phyloP scores from a whole-genome alignment of 75 land plant species.

The Pseudotsuga menziesii region DNA sequence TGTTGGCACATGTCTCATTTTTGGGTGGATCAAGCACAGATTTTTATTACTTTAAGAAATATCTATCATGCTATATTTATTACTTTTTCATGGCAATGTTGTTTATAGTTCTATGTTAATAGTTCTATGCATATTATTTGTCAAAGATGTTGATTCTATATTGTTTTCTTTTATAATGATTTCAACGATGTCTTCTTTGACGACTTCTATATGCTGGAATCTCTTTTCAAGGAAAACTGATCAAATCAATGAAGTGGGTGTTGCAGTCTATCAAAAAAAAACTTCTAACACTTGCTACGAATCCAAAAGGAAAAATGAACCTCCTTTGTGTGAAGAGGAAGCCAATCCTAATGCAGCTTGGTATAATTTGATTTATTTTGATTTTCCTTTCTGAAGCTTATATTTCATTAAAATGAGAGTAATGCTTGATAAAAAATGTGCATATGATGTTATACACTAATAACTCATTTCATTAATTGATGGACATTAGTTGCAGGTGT shows the following conservation, averaged over 20 bases:
- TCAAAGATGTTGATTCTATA: neutral
- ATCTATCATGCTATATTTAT: neutral
- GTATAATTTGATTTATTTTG: constrained; percentile 17
- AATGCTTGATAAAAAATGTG: neutral
- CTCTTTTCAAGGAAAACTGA: constrained; percentile 24
- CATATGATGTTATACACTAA: neutral
- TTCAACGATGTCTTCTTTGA: constrained; percentile 34
- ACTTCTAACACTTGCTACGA: constrained; percentile 22
- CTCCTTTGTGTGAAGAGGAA: constrained; percentile 24
- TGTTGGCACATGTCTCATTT: neutral
- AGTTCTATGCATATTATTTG: neutral
- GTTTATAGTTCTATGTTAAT: neutral
- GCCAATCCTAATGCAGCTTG: constrained; percentile 41
- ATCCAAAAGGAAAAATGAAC: constrained; percentile 21
- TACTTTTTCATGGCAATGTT: neutral
- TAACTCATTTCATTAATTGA: too few species aligned
- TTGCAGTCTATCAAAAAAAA: constrained; percentile 43
- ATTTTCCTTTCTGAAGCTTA: neutral
- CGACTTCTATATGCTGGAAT: constrained; percentile 39
- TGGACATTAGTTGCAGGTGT: neutral
- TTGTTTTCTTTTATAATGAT: neutral
- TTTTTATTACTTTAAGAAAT: neutral
- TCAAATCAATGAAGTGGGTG: constrained; percentile 27
- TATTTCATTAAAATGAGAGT: neutral
- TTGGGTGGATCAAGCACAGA: neutral